phyloP scores from a whole-genome alignment of 176 grass and related monocot species.

The Paspalum vaginatum region DNA sequence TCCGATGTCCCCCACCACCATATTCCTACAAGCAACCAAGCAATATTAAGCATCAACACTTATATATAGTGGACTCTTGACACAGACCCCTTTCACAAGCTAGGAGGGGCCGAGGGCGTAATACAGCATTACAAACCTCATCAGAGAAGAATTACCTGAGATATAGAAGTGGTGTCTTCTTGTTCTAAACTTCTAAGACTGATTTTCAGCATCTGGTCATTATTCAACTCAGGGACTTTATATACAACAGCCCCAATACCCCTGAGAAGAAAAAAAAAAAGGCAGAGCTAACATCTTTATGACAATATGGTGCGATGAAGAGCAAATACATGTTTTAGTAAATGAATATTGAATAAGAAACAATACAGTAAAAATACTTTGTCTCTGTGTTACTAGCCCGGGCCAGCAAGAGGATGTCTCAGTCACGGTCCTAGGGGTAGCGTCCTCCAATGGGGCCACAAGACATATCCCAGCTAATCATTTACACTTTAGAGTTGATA shows the following conservation, averaged over 20 bases:
- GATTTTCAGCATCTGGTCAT: conserved; percentile 74
- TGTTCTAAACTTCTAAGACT: conserved; percentile 81
- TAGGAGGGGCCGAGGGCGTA: too few species aligned
- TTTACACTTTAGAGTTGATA: too few species aligned
- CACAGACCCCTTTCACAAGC: background rate
- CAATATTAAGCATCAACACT: conserved; percentile 25
- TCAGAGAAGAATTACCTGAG: conserved; percentile 35
- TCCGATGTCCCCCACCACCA: conserved; percentile 75
- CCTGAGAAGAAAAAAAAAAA: conserved; percentile 50
- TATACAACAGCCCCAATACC: conserved; percentile 89
- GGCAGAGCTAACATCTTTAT: background rate
- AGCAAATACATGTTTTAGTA: background rate
- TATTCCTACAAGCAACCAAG: conserved; percentile 65
- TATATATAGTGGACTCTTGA: background rate
- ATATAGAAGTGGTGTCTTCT: conserved; percentile 83
- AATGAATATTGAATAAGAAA: background rate
- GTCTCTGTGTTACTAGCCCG: too few species aligned
- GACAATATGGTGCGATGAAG: background rate
- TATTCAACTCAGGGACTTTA: conserved; percentile 75
- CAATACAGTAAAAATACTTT: background rate
- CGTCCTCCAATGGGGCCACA: too few species aligned
- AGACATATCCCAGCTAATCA: too few species aligned
- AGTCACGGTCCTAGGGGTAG: too few species aligned
- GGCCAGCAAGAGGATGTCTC: too few species aligned
- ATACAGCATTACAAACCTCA: conserved; percentile 19